These are phyloP conservation scores for Alternaria longipes DNA, from an alignment of 2,329 filamentous ascomycete species.

Conservation along the genomic window DNA sequence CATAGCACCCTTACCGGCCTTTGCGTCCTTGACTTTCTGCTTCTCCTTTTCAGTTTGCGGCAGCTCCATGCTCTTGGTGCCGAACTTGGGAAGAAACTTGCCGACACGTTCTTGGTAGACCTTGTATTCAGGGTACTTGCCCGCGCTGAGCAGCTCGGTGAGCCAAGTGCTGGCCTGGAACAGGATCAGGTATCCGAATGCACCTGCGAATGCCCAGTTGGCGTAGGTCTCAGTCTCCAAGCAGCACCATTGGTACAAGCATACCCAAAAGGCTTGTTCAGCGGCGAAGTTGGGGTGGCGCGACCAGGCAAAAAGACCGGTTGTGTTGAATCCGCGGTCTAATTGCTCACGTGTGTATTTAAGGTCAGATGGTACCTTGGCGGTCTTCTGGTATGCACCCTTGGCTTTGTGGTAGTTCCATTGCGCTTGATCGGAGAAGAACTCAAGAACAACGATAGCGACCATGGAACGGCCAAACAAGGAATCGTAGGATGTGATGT, in stretches of 20 bases:
- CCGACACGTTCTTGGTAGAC: slow-evolving; percentile 85
- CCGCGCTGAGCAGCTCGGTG: slow-evolving; percentile 80
- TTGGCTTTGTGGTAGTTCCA: slow-evolving; percentile 91
- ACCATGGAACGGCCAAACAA: slow-evolving; percentile 65
- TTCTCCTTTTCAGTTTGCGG: slow-evolving; percentile 33
- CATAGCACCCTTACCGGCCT: slow-evolving; percentile 30
- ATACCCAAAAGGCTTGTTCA: slow-evolving; percentile 90
- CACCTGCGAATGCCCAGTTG: slow-evolving; percentile 81
- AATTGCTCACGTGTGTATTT: slow-evolving; percentile 76
- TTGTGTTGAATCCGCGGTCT: slow-evolving; percentile 86
- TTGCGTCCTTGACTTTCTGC: slow-evolving; percentile 30
- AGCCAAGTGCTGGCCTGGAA: slow-evolving; percentile 92
- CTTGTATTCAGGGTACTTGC: slow-evolving; percentile 89
- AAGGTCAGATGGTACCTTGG: slow-evolving; percentile 71
- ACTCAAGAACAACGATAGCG: slow-evolving; percentile 71
- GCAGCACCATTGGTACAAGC: slow-evolving; percentile 88
- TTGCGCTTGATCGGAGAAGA: slow-evolving; percentile 89
- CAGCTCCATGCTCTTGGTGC: slow-evolving; percentile 43
- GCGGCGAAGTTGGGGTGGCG: slow-evolving; percentile 95
- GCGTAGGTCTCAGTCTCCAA: slow-evolving; percentile 74
- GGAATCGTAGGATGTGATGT: slow-evolving; percentile 63
- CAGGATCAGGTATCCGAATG: slow-evolving; percentile 74
- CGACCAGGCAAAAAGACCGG: slow-evolving; percentile 85
- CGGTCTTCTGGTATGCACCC: slow-evolving; percentile 74
- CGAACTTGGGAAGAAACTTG: slow-evolving; percentile 76